These are phyloP conservation scores for Starmerella davenportii DNA, from an alignment of 805 yeast genomes.

Conservation along the genomic window DNA sequence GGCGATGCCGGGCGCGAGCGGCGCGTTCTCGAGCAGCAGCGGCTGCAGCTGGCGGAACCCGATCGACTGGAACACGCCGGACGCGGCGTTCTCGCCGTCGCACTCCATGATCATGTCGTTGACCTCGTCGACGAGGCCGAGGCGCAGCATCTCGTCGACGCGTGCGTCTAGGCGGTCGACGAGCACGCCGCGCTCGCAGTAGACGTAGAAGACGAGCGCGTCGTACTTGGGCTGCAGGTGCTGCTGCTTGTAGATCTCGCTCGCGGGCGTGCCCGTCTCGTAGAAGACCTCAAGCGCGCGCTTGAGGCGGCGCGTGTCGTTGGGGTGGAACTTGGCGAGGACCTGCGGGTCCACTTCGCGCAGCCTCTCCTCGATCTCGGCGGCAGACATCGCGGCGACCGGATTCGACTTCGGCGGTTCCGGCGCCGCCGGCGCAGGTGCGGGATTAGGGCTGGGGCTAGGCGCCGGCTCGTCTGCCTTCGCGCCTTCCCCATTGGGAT, in stretches of 20 bases:
- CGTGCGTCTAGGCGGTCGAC: conserved; percentile 51
- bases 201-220: conserved; percentile 61
- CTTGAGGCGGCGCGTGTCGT: conserved; percentile 59
- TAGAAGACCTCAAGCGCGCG: conserved; percentile 69
- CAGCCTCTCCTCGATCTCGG: conserved; percentile 30
- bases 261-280: conserved; percentile 47
- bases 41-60: conserved; percentile 46
- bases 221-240: conserved; percentile 19
- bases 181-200: conserved; percentile 40
- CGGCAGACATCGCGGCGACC: conserved; percentile 22
- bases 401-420: conserved; percentile 4
- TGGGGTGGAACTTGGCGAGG: conserved; percentile 76
- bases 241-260: conserved; percentile 54
- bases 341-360: conserved; percentile 46
- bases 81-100: conserved; percentile 12
- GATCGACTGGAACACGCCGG: conserved; percentile 86
- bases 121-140: conserved; percentile 58
- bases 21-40: conserved; percentile 6
- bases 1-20: conserved; percentile 12
- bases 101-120: conserved; percentile 31
- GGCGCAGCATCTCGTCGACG: conserved; percentile 64
- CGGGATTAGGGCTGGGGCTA: neutral
- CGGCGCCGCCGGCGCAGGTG: neutral
- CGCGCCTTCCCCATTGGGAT: neutral
- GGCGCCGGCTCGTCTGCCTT: neutral